Evolutionary conservation across 164 flowering plant species (phyloP).

Genomic region (Buxus sempervirens): DNA sequence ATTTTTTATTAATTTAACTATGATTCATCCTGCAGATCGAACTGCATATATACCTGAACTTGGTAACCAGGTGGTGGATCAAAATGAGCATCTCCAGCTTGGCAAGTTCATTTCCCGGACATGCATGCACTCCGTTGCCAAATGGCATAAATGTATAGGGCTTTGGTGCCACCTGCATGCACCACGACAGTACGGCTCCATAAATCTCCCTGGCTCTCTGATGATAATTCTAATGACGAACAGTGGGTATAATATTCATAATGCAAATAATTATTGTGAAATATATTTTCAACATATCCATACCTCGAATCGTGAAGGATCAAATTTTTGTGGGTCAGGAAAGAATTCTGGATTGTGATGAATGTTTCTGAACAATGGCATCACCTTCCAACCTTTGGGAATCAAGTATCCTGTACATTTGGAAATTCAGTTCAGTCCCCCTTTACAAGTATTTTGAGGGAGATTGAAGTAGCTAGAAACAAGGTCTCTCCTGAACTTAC

Average conservation of each 20-base stretch:
- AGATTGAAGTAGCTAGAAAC: no score
- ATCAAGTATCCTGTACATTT: conserved; percentile 70
- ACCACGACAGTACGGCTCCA: not conserved
- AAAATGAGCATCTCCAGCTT: conserved; percentile 68
- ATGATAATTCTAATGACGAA: no score
- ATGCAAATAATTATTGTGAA: no score
- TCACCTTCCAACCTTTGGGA: conserved; percentile 94
- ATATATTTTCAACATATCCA: no score
- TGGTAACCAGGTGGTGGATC: conserved; percentile 58
- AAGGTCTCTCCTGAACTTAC: conserved; percentile 26
- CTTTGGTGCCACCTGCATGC: conserved; percentile 55
- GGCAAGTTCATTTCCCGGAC: conserved; percentile 86
- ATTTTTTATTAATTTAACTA: no score
- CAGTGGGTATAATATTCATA: no score
- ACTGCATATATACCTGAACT: conserved; percentile 77
- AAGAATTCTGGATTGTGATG: conserved; percentile 80
- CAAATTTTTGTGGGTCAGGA: conserved; percentile 64
- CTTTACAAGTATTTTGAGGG: no score
- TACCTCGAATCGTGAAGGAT: conserved; percentile 93
- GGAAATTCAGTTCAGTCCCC: not conserved
- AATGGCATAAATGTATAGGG: conserved; percentile 79
- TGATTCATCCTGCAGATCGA: no score
- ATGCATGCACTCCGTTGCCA: conserved; percentile 70
- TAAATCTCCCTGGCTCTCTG: not conserved
- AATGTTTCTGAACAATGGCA: conserved; percentile 94